These are phyloP conservation scores for Hyaloscypha bicolor DNA, from an alignment of 495 filamentous ascomycete species.

Conservation along the genomic window DNA sequence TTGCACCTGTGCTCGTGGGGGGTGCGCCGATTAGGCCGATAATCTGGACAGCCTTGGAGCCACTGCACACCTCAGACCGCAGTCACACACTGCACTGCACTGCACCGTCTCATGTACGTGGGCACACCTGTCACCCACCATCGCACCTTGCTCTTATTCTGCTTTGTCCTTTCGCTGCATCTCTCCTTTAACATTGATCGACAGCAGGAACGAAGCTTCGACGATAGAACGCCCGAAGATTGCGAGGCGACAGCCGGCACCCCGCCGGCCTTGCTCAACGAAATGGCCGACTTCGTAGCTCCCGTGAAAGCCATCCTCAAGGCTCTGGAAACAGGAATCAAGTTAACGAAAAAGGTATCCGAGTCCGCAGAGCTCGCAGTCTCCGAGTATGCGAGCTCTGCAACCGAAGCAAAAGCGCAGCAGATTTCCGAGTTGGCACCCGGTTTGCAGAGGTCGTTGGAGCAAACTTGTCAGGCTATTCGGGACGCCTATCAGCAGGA, in stretches of 20 bases:
- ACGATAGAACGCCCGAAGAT: neutral
- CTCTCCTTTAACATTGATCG: neutral
- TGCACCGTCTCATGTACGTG: neutral
- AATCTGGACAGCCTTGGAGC: neutral
- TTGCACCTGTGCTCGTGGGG: neutral
- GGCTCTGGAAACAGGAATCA: slow-evolving; percentile 25
- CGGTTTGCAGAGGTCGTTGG: slow-evolving; percentile 21
- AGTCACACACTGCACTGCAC: no score
- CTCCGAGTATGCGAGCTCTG: slow-evolving; percentile 18
- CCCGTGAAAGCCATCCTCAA: slow-evolving; percentile 31
- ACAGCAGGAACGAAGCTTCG: neutral
- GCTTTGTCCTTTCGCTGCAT: neutral
- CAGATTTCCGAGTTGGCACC: slow-evolving; percentile 26
- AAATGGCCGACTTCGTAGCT: slow-evolving; percentile 25
- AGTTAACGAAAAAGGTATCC: slow-evolving; percentile 19
- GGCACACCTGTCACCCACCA: neutral
- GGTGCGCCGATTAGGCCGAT: neutral
- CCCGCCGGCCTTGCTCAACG: slow-evolving; percentile 8
- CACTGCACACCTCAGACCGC: neutral
- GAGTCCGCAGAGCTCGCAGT: slow-evolving; percentile 19
- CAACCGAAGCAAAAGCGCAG: slow-evolving; percentile 20
- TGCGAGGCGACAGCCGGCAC: neutral
- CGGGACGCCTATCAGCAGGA: slow-evolving; percentile 23
- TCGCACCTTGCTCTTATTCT: neutral
- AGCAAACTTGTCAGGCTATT: slow-evolving; percentile 16